Base-by-base conservation (phyloP, 2,329 filamentous ascomycete species). In the Exophiala spinifera region DNA sequence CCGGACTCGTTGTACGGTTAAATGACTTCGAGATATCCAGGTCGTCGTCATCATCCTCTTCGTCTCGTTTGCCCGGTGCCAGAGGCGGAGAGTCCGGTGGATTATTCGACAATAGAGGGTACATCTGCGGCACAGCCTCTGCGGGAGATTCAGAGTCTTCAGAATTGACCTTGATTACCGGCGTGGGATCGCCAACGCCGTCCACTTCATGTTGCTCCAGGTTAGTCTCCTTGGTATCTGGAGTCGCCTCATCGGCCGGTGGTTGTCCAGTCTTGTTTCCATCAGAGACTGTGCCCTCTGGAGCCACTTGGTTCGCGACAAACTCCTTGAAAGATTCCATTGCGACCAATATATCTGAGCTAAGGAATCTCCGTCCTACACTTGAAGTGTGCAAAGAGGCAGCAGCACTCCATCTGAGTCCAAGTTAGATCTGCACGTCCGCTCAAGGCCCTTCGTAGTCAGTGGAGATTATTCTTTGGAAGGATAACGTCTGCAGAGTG, bases 1-100 rank as follows among this genome's bases (percentile, higher is more conserved):
- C 58, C 1, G 70, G 70, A 4, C 73, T 72, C 3, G 62, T 60
- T 36, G 71, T 69, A 33, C 74, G 70, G 49, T 73, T 68, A 51
- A 76, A 76, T 1, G 74, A 76, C 1, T 72, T 74, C 20, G 74
- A 73, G 13, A 75, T 60, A 31, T 66, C 66, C 7, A 74, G 69
- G 40, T 76, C 74, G 55, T 76, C 74, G 52, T 76, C 73, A 43
- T 71, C 74, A 21, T 68, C 71, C 17, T 72, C 71, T 1, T 61
- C 64, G 37, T 65, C 65, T 46, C 67, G 66, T 31, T 70, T 68
- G 43, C 65, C 64, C 33, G 69, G 61, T 20, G 64, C 61, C 31
- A 66, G 59, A n/a, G 66, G 63, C 4, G 66, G 59, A 8, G 69
- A 64, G n/a, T 62, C 59, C 8, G 66, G 61, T 3, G 65, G 60